Base-by-base conservation (phyloP, 148 eudicot species). In the Pharnaceum exiguum region DNA sequence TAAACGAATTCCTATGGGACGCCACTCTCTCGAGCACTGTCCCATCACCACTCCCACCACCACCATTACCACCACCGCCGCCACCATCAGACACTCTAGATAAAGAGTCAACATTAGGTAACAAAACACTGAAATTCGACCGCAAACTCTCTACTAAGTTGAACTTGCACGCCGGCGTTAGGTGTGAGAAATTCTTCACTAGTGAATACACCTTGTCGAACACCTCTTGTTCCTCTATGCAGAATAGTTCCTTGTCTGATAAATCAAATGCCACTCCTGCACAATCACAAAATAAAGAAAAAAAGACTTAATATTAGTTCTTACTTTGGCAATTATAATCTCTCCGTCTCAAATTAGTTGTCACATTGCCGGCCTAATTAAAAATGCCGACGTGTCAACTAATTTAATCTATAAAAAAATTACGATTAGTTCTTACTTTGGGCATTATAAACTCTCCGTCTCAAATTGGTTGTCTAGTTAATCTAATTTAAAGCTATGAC, bases 91-190 rank as follows among this genome's bases (percentile, higher is more conserved):
- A 52, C 55, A 42, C 45, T 58, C 93, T 50, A 19, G 77, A 74
- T 11, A 93, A 76, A 4, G 80, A 83, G 61, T 85, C 90, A 2
- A 93, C 85, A 73, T 83, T 85, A 0, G 98, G 96, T 44, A 93
- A 85, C 44, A 91, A 75, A 62, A 93, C 96, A 46, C 95, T 88
- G 71, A 93, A 75, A 67, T 93, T 85, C 7, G 95, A 88, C 48
- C 95, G 58, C 18, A 93, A 74, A 42, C 82, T 59, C 67, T 85
- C 98, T 21, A 81, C 90, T 28, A 88, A 48, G 52, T 81, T 88
- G 60, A 77, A 70, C 55, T 88, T 93, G 57, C 80, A 83, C 18
- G 71, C 49, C 4, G 86, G 70, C 8, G 74, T 61, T 24, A 93
- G 80, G 5, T 42, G 17, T 18, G 61, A 47, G 43, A 88, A 93